Evolutionary conservation across 352 stramenopile genomes (phyloP), one percentile per base, ranked within the genome.

Genomic region (Elongisporangium prolatum): DNA sequence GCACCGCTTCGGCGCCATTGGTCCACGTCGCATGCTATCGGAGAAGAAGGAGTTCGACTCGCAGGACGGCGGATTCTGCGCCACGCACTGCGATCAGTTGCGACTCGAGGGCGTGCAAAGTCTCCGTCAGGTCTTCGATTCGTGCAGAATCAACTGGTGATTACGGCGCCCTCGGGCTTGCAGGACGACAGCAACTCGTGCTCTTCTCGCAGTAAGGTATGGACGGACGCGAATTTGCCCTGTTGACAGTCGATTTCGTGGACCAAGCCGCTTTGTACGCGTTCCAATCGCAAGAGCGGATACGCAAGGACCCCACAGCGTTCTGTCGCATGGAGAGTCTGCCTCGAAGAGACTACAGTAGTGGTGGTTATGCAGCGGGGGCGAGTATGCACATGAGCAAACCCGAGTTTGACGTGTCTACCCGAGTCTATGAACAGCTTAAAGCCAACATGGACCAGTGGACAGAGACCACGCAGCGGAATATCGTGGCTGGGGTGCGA

Each of bases 71-170:
- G 24, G 24, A 34, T 34, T 8, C 24, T 34, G 24, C 24, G 24
- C 24, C 24, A 34, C 7, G 4, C 24, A 34, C 24, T 34, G 24
- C 24, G 24, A 34, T 34, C 24, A 8, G 4, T 8, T 34, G 4
- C 24, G 24, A 48, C 75, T 80, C 18, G 57, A 67, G 40, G 50
- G 61, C 24, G 51, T 71, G 37, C 37, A 22, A 11, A 68, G 57
- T 21, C 68, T 74, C 9, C 59, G 63, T 38, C 62, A 70, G 17
- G 71, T 80, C 47, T 80, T 73, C 24, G 71, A 77, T 50, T 74
- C 20, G 64, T 54, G 4, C 69, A 77, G 58, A 72, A 72, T 56
- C 65, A 65, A 37, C 51, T 77, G 34, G 69, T 77, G 28, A 71
- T 60, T 0, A 74, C 62, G 6, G 74, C 69, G 1, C 52, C 65